Evolutionary conservation across 2,329 filamentous ascomycete species (phyloP), one percentile per base, ranked within the genome.

Genomic region (Leptographium lundbergii): DNA sequence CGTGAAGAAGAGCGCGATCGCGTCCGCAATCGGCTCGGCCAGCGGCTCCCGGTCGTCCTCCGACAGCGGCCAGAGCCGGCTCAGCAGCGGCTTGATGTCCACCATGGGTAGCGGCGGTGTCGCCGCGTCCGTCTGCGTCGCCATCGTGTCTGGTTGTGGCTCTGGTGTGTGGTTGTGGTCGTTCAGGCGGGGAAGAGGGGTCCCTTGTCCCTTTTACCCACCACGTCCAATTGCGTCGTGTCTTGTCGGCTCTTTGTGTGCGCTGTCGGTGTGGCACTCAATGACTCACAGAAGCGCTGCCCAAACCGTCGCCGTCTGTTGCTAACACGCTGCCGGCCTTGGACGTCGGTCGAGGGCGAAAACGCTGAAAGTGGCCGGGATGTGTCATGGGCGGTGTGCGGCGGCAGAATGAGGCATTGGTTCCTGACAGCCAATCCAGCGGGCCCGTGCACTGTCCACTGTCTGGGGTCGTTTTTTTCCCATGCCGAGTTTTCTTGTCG

Each of bases 1-100:
- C 60, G 91, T 91, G 73, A 97, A 97, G 69, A 96, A 95, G 68
- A 92, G 80, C 5, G 89, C 86, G 66, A 97, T 86, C 58, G 92
- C 91, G n/a, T 86, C 80, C 61, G 92, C 90, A 70, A 99, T 94
- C 70, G 96, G 90, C 56, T 82, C 77, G 14, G 91, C 84, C 19
- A 84, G 83, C 59, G 91, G 86, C 4, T 73, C 71, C 66, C 6
- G 57, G 52, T 62, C 58, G 54, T 59, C 29, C 19, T 73, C 69
- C 66, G 61, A 77, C 69, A 77, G 68, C 34, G 81, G 86, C 86
- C 87, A 90, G 51, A 92, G 77, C 61, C 87, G 82, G 68, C 84
- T 84, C 60, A 92, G 80, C 36, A 92, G 76, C 47, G 85, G 83
- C 64, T 87, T 88, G 71, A 91, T 87, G 66, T 83, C 78, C 67